phyloP scores from a whole-genome alignment of 1,284 basidiomycete genomes.

The Cystobasidium pallidum region DNA sequence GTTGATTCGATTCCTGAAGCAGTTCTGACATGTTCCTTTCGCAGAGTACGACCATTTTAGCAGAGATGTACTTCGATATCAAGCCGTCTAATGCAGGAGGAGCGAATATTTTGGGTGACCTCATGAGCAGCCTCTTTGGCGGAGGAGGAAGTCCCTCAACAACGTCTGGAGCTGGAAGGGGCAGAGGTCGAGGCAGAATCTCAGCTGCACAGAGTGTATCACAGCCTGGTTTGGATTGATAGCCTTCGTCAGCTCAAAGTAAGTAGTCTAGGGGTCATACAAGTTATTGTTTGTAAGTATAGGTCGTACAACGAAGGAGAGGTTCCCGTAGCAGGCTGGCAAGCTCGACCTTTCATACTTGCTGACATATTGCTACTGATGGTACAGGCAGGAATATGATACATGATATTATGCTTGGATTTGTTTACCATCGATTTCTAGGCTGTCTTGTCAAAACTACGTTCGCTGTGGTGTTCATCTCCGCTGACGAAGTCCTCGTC shows the following conservation, averaged over 20 bases:
- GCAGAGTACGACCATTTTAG: slow-evolving; percentile 67
- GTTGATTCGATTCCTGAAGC: too few relatives aligned
- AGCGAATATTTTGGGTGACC: slow-evolving; percentile 74
- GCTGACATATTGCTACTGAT: background rate
- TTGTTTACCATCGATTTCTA: background rate
- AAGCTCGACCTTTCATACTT: too few relatives aligned
- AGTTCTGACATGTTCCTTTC: slow-evolving; percentile 44
- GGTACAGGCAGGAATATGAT: slow-evolving; percentile 5
- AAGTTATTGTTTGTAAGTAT: too few relatives aligned
- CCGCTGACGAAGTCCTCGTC: slow-evolving; percentile 29
- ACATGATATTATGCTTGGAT: background rate
- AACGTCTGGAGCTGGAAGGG: slow-evolving; percentile 6
- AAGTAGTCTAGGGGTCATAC: too few relatives aligned
- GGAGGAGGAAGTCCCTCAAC: slow-evolving; percentile 60
- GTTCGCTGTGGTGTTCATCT: slow-evolving; percentile 32
- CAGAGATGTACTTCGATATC: slow-evolving; percentile 71
- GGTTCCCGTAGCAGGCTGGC: too few relatives aligned
- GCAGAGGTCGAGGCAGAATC: slow-evolving; percentile 24
- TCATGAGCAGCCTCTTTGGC: slow-evolving; percentile 79
- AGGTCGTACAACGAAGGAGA: too few relatives aligned
- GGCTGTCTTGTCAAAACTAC: slow-evolving; percentile 24
- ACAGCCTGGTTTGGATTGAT: slow-evolving; percentile 27
- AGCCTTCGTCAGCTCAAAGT: too few relatives aligned
- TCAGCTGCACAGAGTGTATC: slow-evolving; percentile 15
- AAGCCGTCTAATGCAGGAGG: slow-evolving; percentile 70